Percentiles rank a stretch among this genome's conserved stretches.
These are phyloP conservation scores for Coriolopsis trogii DNA, from an alignment of 1,284 basidiomycete species.

Conservation along the genomic window DNA sequence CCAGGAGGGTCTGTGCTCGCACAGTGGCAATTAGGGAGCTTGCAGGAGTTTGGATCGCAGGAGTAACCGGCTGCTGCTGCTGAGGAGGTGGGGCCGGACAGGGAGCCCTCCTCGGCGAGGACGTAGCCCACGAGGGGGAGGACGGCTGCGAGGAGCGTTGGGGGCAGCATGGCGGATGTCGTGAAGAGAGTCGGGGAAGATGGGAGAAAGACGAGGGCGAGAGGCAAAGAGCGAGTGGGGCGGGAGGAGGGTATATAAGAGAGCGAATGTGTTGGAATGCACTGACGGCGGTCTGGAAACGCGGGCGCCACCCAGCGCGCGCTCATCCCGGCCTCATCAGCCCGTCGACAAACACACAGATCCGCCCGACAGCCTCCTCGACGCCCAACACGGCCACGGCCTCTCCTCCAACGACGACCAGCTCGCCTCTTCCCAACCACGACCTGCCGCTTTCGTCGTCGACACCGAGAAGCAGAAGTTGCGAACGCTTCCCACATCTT, in stretches of 20 bases:
- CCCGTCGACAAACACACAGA: no score
- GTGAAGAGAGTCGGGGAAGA: not conserved
- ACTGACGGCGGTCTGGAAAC: conserved; percentile 3
- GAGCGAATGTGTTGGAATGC: conserved; percentile 3
- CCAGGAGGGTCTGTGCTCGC: conserved; percentile 75
- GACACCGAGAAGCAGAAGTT: conserved; percentile 1
- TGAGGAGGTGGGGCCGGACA: conserved; percentile 51
- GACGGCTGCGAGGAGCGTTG: conserved; percentile 36
- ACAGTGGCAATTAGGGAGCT: conserved; percentile 72
- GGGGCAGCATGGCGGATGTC: conserved; percentile 36
- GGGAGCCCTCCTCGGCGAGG: conserved; percentile 52
- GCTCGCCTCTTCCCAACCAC: conserved; percentile 1
- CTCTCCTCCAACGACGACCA: not conserved
- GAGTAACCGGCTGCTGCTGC: conserved; percentile 63
- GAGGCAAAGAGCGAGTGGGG: conserved; percentile 8
- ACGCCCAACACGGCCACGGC: not conserved
- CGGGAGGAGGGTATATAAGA: conserved; percentile 15
- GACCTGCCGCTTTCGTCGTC: not conserved
- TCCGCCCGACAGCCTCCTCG: conserved; percentile 1
- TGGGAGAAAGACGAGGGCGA: conserved; percentile 10
- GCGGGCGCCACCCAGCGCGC: conserved; percentile 10
- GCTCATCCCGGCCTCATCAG: conserved; percentile 17
- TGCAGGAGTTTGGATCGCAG: conserved; percentile 67
- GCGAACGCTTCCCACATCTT: not conserved
- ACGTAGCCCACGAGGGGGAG: conserved; percentile 34